Base-by-base conservation (phyloP, 1,284 basidiomycete species). In the Cutaneotrichosporon mucoides region DNA sequence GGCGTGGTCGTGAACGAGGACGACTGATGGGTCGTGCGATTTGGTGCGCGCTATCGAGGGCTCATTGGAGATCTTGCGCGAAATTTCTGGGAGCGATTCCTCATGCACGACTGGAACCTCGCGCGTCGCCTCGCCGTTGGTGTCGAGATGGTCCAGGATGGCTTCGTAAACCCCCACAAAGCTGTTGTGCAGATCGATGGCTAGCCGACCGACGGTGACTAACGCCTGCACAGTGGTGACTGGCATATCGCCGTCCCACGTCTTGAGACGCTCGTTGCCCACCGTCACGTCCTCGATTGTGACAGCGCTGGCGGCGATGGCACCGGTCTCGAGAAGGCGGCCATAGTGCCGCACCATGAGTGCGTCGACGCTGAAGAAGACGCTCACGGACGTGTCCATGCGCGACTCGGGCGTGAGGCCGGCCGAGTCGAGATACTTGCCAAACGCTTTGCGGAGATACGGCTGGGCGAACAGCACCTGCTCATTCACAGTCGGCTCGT, bases 381-480 rank as follows among this genome's bases (percentile, higher is more conserved):
- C 8, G 42, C 66, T 60, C 16, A 66, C 13, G 0, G 64, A 44
- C 16, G 44, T 43, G n/a, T 53, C 55, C 35, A 48, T 44, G 12
- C 51, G 50, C 5, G 59, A 55, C 35, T 44, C 49, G 6, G 51
- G 55, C 10, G 52, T 53, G 8, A 57, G 37, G 1, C 62, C 62
- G 5, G 61, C 61, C 2, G 38, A 41, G 45, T 55, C 43, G 2
- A 62, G 51, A 5, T 61, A 56, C 11, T 60, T 46, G 34, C 68
- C 66, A 37, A 73, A 69, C 6, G 65, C 70, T 11, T 64, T 53
- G 12, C 62, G 53, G 35, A 76, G 57, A 63, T 72, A 76, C 1
- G 64, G 64, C 41, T 69, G 68, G 11, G 59, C 47, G 5, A 62
- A 53, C 15, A 75, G 56, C 9, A 71, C 47, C 13, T 63, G 57